Evolutionary conservation across 495 filamentous ascomycete species (phyloP), one percentile per base, ranked within the genome.

Genomic region (Penicillium parvum): DNA sequence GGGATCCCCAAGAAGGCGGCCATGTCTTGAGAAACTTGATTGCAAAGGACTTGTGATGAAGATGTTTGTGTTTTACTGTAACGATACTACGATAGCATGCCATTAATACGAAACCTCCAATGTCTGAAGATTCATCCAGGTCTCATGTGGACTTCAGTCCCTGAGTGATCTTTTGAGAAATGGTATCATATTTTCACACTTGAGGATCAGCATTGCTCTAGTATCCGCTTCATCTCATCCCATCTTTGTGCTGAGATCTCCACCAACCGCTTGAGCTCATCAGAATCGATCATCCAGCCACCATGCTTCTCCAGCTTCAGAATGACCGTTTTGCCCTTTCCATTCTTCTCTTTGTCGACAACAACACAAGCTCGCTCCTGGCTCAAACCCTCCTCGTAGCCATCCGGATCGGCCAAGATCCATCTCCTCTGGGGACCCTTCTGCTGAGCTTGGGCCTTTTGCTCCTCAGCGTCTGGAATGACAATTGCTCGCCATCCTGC

Each of bases 321-420:
- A 18, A 95, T 62, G 45, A 72, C 75, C 15, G 70, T 76, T 45
- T 76, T 76, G 1, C 66, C 72, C 16, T 58, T 58, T 26, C 59
- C 63, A 5, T 57, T 61, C 29, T 77, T 70, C 55, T 66, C 63
- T 43, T 77, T 75, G 57, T 88, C 83, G 23, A 95, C 77, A 34
- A 90, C 81, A 43, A 92, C 61, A 14, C 77, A 86, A 14, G 87
- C 71, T 11, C 64, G 70, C 69, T 97, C 92, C 34, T 78, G 68
- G 58, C 84, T 90, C 22, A 95, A 49, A 2, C 68, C 77, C 67
- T 96, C 92, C 65, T 98, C 92, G 47, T 92, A 83, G 21, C 84
- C 77, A 75, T 98, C 92, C 25, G 86, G 86, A 67, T 98, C 92
- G 8, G 82, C 78, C 37, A 98, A 63, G 2, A 96, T 65, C 88